Base-by-base conservation (phyloP, 1,284 basidiomycete genomes). In the Amylostereum areolatum region DNA sequence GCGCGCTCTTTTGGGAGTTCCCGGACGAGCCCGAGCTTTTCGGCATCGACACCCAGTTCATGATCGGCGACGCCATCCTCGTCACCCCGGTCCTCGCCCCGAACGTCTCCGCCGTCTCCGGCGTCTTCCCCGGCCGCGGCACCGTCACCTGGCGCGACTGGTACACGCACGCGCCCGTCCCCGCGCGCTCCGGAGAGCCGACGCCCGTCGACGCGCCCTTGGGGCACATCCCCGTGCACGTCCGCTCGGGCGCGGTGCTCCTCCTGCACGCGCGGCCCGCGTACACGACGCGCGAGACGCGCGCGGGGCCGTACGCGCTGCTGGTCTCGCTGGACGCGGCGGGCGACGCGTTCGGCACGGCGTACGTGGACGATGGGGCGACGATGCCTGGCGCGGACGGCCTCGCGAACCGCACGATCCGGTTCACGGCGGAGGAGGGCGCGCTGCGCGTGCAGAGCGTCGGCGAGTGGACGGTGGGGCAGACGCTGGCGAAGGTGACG, bases 1-100 rank as follows among this genome's bases (percentile, higher is more conserved):
- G 81, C 39, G 83, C 89, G 1, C 70, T 91, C 37, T 89, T 86
- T 70, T 89, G 78, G 59, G 83, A 89, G 61, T 90, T 88, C 67
- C 82, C 83, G 1, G 67, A 83, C 47, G 83, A 89, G 53, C 73
- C 78, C 0, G 77, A 83, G 52, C 68, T 85, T 2, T 85, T 85
- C 57, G 64, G 62, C 18, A 66, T 87, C 24, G 83, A 89, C 56
- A 67, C 69, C 24, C 89, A 91, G 61, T 91, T 85, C 68, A 62
- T 91, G 55, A 68, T 90, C 48, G 88, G 89, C 9, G 56, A 73
- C 8, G 77, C 81, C 54, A 72, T 91, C 37, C 74, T 91, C 32
- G 78, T 91, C 37, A 86, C 87, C 0, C 89, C 88, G 1, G 88
- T 90, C 0, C 62, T 88, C 35, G 67, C 68, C 2, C 83, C 85